Evolutionary conservation across 2,329 filamentous ascomycete species (phyloP), one percentile per base, ranked within the genome.

Genomic region (Fusarium euwallaceae): DNA sequence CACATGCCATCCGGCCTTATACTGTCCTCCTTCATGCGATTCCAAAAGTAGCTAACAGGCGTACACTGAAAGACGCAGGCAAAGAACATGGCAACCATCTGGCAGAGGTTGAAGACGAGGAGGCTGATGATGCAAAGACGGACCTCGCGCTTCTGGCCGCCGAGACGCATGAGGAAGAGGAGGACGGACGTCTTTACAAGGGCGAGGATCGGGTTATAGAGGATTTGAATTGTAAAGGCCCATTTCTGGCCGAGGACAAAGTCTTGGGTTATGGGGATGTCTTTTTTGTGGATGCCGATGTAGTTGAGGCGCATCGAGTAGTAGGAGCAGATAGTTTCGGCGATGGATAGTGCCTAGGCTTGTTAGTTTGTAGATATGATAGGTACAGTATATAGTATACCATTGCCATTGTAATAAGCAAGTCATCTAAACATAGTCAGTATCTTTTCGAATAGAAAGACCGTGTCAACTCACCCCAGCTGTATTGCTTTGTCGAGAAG

Each of bases 201-300:
- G 43, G 84, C 84, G 7, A 87, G 77, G 41, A 86, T 83, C 0
- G 85, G 85, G 61, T 86, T 86, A 79, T 87, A 87, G 2, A 84
- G 76, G 10, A 86, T 75, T 51, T 86, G 82, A 39, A 82, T 82
- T 20, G 82, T 73, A 48, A 82, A 86, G 73, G 81, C 82, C 80
- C 80, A 84, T 66, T 78, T 73, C 64, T 78, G 71, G 16, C 71
- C 78, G 2, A 71, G 69, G 7, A 79, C 67, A n/a, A 77, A 39
- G 29, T 71, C 69, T 17, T 68, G 67, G 17, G 73, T 68, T 61
- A 79, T 77, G 37, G 82, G 81, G 11, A 79, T 79, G 61, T 83
- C 82, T 61, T 77, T 77, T 14, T 80, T 72, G 64, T 81, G 72
- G 6, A 74, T 32, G 43, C 72, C 72, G 20, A 73, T 81, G 45